Conservation (phyloP, 371 early-diverging fungal genomes). For the Thermomucor indicae-seudaticae region DNA sequence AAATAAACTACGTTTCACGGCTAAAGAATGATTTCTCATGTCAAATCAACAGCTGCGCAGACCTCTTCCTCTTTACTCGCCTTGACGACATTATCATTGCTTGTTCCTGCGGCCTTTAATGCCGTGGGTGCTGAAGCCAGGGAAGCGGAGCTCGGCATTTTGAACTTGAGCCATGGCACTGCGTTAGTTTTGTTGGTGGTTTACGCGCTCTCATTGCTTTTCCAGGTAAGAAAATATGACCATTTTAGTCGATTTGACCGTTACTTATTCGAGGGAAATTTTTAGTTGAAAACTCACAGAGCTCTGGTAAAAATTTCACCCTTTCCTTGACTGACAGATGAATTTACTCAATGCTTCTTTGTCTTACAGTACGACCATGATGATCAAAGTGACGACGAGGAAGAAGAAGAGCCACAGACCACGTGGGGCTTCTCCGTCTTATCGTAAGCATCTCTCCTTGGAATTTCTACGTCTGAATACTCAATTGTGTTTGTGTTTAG, state of each 20-base stretch:
- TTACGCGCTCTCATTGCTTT: conserved; percentile 71
- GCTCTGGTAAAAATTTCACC: conserved; percentile 34
- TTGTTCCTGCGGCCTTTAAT: conserved; percentile 83
- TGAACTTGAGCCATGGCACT: conserved; percentile 67
- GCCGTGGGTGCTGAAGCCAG: conserved; percentile 28
- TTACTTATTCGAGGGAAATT: conserved; percentile 17
- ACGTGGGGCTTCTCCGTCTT: conserved; percentile 39
- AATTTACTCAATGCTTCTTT: conserved; percentile 16
- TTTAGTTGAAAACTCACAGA: conserved; percentile 55
- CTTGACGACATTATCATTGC: conserved; percentile 68
- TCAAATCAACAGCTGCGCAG: conserved; percentile 51
- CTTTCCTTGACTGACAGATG: neutral
- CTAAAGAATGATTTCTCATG: neutral
- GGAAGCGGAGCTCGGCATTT: conserved; percentile 31
- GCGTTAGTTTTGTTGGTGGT: conserved; percentile 76
- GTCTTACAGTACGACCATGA: conserved; percentile 43
- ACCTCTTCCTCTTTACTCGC: conserved; percentile 76
- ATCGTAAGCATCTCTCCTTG: conserved; percentile 15
- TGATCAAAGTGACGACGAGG: conserved; percentile 40
- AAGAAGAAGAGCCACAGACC: conserved; percentile 44
- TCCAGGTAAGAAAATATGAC: conserved; percentile 55
- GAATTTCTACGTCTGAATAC: neutral
- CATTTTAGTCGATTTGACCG: neutral
- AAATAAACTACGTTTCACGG: conserved; percentile 1
- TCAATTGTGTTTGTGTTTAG: conserved; percentile 10